Evolutionary conservation across 2,329 filamentous ascomycete species (phyloP).

Genomic region (Fusarium devonianum): DNA sequence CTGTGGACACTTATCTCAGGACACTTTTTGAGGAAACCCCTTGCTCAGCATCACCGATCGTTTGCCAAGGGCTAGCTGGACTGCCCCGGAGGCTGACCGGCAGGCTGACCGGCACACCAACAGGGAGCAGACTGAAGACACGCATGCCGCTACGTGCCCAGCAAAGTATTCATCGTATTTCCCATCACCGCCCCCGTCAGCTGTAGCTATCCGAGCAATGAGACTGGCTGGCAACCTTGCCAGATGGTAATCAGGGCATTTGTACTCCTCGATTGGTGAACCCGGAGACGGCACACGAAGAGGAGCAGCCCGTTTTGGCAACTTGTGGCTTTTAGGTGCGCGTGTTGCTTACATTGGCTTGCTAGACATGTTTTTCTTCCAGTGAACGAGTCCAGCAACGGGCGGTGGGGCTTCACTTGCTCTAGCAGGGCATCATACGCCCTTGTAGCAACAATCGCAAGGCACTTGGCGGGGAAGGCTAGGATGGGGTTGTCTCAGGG

Average conservation of each 20-base stretch:
- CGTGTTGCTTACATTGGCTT: constrained; percentile 33
- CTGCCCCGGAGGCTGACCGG: constrained; percentile 31
- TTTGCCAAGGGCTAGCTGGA: constrained; percentile 13
- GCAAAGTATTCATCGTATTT: constrained; percentile 21
- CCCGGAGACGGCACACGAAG: constrained; percentile 21
- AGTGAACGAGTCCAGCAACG: no score
- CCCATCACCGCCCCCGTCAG: constrained; percentile 34
- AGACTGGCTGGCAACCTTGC: constrained; percentile 27
- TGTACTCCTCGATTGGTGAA: no score
- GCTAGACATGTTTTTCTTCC: no score
- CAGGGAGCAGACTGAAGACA: constrained; percentile 3
- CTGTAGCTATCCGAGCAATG: constrained; percentile 18
- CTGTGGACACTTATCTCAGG: constrained; percentile 16
- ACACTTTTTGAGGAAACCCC: constrained; percentile 12
- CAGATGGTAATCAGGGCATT: constrained; percentile 34
- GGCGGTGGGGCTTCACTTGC: constrained; percentile 3
- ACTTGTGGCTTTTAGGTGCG: constrained; percentile 25
- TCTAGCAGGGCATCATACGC: not conserved
- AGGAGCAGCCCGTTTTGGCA: constrained; percentile 18
- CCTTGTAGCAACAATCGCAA: not conserved
- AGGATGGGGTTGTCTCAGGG: constrained; percentile 18
- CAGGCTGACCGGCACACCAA: constrained; percentile 26
- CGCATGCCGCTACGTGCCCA: constrained; percentile 16
- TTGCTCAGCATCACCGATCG: constrained; percentile 23
- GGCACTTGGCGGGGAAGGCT: constrained; percentile 30